Conservation (phyloP, 169 alveolate genomes). For the Perkinsus olseni region DNA sequence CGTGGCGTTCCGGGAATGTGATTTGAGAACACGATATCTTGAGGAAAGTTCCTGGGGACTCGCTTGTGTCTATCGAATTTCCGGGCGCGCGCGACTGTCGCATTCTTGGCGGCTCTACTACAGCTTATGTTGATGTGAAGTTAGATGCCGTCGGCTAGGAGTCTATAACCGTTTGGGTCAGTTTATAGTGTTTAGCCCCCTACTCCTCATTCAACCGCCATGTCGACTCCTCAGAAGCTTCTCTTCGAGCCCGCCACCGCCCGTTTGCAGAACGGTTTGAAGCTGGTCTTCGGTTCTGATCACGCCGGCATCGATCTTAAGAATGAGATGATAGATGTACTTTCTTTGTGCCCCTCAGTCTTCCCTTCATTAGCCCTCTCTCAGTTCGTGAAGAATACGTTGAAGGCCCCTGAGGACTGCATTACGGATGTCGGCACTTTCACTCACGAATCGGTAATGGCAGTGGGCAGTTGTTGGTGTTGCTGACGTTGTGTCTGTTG, state of each 20-base stretch:
- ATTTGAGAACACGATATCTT: too few relatives aligned
- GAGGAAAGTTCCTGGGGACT: too few relatives aligned
- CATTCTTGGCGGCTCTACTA: too few relatives aligned
- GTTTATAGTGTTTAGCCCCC: neutral
- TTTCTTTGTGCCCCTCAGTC: neutral
- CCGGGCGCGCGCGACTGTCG: too few relatives aligned
- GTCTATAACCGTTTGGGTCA: neutral
- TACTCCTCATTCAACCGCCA: neutral
- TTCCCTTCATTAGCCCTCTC: neutral
- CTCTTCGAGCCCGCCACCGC: neutral
- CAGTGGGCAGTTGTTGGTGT: neutral
- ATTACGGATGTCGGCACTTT: neutral
- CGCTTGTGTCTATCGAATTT: too few relatives aligned
- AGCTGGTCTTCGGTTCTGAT: neutral
- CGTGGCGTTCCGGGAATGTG: too few relatives aligned
- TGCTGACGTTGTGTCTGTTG: neutral
- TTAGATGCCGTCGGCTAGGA: too few relatives aligned
- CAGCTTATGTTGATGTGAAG: too few relatives aligned
- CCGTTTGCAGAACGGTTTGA: conserved; percentile 3
- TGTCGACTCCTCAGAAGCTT: neutral
- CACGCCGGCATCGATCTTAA: neutral
- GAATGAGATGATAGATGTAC: neutral
- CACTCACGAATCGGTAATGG: neutral
- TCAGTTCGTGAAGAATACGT: neutral
- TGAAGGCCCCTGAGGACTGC: neutral